A percentile compares a stretch with the other conserved stretches of the same genome.
phyloP scores from a whole-genome alignment of 768 basidiomycete species.

The Lactifluus subvellereus region DNA sequence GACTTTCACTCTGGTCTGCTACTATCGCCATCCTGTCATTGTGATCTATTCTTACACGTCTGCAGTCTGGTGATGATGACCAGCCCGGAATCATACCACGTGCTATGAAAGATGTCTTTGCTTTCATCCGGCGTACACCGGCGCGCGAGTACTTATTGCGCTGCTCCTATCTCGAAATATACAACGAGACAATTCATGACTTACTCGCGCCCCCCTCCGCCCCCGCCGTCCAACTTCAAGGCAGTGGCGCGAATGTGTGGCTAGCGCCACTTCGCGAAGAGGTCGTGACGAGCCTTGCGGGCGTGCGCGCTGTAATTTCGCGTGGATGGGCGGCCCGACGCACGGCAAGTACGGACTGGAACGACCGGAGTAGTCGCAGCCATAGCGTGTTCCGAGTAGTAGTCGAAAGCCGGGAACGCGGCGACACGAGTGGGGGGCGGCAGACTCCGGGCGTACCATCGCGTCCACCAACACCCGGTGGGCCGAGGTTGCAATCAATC shows the following conservation, averaged over 20 bases:
- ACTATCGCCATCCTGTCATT: background rate
- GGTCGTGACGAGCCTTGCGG: slow-evolving; percentile 85
- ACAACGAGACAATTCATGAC: slow-evolving; percentile 88
- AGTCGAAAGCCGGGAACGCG: slow-evolving; percentile 77
- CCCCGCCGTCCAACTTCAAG: slow-evolving; percentile 64
- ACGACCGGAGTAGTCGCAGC: slow-evolving; percentile 88
- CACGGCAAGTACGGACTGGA: slow-evolving; percentile 99
- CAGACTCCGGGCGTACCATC: slow-evolving; percentile 47
- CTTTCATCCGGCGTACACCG: slow-evolving; percentile 69
- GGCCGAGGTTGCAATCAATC: slow-evolving; percentile 65
- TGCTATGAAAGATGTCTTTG: slow-evolving; percentile 88
- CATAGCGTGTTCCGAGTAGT: slow-evolving; percentile 94
- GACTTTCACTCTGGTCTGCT: slow-evolving; percentile 56
- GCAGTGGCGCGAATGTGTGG: slow-evolving; percentile 53
- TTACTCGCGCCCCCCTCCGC: slow-evolving; percentile 68
- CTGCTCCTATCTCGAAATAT: slow-evolving; percentile 95
- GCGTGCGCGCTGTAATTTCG: slow-evolving; percentile 78
- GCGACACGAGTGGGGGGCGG: slow-evolving; percentile 44
- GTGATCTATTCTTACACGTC: background rate
- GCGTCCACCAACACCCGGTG: slow-evolving; percentile 45
- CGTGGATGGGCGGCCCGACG: slow-evolving; percentile 83
- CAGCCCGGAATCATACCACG: slow-evolving; percentile 95
- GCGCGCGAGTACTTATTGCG: slow-evolving; percentile 88
- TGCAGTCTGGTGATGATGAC: slow-evolving; percentile 62
- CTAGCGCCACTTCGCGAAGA: slow-evolving; percentile 82